These are phyloP conservation scores for Exsudoporus frostii DNA, from an alignment of 768 basidiomycete species.

Conservation along the genomic window DNA sequence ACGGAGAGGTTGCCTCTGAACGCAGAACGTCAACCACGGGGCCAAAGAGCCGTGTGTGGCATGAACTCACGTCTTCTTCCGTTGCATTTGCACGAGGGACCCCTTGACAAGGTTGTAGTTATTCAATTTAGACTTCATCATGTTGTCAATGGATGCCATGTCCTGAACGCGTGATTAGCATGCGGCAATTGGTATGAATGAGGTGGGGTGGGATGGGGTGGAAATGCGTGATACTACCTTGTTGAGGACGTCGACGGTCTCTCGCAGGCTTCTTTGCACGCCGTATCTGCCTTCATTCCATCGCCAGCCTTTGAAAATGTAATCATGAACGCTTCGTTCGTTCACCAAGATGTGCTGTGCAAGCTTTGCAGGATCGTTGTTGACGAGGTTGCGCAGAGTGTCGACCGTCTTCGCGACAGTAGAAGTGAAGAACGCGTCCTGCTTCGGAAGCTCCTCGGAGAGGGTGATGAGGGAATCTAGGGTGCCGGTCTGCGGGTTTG, in stretches of 20 bases:
- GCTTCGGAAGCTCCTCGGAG: slow-evolving; percentile 91
- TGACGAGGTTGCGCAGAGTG: slow-evolving; percentile 84
- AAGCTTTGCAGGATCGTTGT: slow-evolving; percentile 79
- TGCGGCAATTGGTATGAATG: slow-evolving; percentile 22
- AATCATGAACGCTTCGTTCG: slow-evolving; percentile 74
- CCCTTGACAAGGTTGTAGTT: slow-evolving; percentile 95
- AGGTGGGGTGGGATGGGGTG: slow-evolving; percentile 11
- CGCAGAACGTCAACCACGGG: slow-evolving; percentile 3
- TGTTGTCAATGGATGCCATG: slow-evolving; percentile 90
- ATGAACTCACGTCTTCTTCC: slow-evolving; percentile 79
- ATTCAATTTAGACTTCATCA: slow-evolving; percentile 87
- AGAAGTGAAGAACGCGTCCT: slow-evolving; percentile 81
- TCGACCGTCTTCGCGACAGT: slow-evolving; percentile 93
- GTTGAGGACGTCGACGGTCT: slow-evolving; percentile 80
- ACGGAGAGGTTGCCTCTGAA: slow-evolving; percentile 92
- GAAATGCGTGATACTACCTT: slow-evolving; percentile 52
- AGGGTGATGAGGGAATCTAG: slow-evolving; percentile 84
- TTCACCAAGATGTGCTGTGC: slow-evolving; percentile 76
- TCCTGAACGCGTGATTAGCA: slow-evolving; percentile 48
- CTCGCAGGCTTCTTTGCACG: slow-evolving; percentile 73
- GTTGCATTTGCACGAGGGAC: slow-evolving; percentile 83
- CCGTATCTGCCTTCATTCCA: slow-evolving; percentile 96
- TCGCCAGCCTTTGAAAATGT: slow-evolving; percentile 77
- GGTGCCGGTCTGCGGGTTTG: slow-evolving; percentile 74
- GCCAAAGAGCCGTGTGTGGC: neutral